These are phyloP conservation scores for Saccharomycopsis microspora DNA, from an alignment of 805 yeast genomes.

Conservation along the genomic window DNA sequence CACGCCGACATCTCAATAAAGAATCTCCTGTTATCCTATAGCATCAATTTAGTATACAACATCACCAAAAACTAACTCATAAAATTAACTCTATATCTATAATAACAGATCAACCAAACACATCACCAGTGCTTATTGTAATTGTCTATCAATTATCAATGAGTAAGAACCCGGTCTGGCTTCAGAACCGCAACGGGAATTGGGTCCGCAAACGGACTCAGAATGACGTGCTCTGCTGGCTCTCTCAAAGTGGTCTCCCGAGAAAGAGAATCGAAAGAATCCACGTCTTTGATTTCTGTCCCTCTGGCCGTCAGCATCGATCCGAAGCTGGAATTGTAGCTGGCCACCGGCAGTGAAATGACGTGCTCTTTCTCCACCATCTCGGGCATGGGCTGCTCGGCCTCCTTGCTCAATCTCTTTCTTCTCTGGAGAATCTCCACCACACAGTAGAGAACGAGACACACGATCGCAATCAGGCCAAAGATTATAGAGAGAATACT, in stretches of 20 bases:
- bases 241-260: not conserved
- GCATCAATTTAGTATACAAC: too few species aligned
- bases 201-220: too few species aligned
- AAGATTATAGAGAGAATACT: constrained; percentile 1
- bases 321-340: not conserved
- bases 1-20: too few species aligned
- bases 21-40: too few species aligned
- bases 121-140: too few species aligned
- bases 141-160: too few species aligned
- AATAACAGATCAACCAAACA: too few species aligned
- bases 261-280: not conserved
- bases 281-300: not conserved
- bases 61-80: too few species aligned
- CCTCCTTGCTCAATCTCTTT: not conserved
- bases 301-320: not conserved
- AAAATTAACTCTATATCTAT: too few species aligned
- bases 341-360: not conserved
- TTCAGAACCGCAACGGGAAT: too few species aligned
- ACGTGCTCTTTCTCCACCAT: not conserved
- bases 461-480: not conserved
- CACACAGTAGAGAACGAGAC: not conserved
- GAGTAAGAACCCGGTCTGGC: too few species aligned
- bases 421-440: not conserved
- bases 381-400: not conserved
- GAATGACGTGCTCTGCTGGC: not conserved